Evolutionary conservation across 1,284 basidiomycete species (phyloP), one percentile per base, ranked within the genome.

Genomic region (Pseudozyma pruni): DNA sequence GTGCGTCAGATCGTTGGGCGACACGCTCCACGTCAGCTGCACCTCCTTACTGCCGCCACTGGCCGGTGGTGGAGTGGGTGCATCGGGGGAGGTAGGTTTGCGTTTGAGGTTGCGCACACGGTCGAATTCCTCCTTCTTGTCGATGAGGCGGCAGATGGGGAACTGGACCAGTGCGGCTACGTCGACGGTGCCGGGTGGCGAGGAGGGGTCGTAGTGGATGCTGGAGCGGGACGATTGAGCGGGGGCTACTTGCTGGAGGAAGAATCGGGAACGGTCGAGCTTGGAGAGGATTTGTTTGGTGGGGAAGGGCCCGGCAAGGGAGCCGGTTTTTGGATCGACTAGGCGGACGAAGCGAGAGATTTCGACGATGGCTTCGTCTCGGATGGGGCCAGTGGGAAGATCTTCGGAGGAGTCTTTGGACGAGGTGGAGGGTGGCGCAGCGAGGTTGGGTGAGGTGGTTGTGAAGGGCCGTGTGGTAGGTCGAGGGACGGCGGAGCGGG

Each of bases 101-200:
- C 52, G 54, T 46, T 75, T 77, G 27, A 46, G 29, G 3, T 64
- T 64, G 8, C 72, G 61, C 38, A 50, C 35, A n/a, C 61, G 56
- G 25, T 82, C 69, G 49, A 78, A 83, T 43, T 75, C 71, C 27
- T 79, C 79, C 72, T 83, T 83, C 69, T 84, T 84, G 67, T 81
- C 79, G 37, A 84, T 56, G 59, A 84, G 77, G 33, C 81, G 80
- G 72, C 82, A 83, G 46, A 84, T 82, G 1, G 83, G 79, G 8
- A 76, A 62, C 25, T 66, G 63, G 4, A 59, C 58, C 8, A 76
- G 41, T 6, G 20, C 32, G 2, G 53, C 34, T 3, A 48, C 35
- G 14, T 66, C 52, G 10, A 54, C 39, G 3, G 31, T 13, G 4
- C 17, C 4, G 2, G 41, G 34, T 4, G 55, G 37, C 1, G 47